Evolutionary conservation across 495 filamentous ascomycete genomes (phyloP).

Genomic region (Talaromyces adpressus): DNA sequence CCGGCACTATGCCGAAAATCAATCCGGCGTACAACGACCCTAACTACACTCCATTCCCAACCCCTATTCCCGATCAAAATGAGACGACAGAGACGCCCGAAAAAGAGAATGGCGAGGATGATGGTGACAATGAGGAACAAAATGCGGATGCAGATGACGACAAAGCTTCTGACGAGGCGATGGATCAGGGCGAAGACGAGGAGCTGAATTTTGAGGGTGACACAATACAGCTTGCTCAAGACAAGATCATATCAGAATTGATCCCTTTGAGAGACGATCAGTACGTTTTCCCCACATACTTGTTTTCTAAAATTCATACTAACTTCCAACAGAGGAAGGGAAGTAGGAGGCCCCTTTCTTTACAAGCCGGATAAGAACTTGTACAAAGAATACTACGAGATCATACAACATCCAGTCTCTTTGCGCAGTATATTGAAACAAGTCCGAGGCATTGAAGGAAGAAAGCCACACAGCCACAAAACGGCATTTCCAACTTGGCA

Average conservation of each 20-base stretch:
- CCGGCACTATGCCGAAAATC: constrained; percentile 65
- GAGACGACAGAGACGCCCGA: background rate
- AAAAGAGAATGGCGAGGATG: constrained; percentile 15
- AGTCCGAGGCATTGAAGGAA: constrained; percentile 59
- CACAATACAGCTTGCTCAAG: constrained; percentile 72
- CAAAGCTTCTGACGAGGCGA: constrained; percentile 16
- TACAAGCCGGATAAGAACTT: constrained; percentile 25
- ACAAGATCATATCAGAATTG: constrained; percentile 64
- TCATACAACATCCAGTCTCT: constrained; percentile 68
- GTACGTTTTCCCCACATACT: constrained; percentile 29
- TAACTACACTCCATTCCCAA: constrained; percentile 54
- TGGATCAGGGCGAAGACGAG: constrained; percentile 34
- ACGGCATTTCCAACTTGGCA: constrained; percentile 73
- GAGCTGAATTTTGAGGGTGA: constrained; percentile 53
- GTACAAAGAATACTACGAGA: constrained; percentile 61
- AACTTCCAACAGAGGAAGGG: constrained; percentile 18
- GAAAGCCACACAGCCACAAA: constrained; percentile 53
- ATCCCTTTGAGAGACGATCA: constrained; percentile 54
- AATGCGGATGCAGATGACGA: constrained; percentile 21
- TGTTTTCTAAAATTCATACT: constrained; percentile 6
- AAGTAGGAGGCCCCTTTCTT: constrained; percentile 24
- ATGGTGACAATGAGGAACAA: constrained; percentile 25
- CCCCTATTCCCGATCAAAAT: constrained; percentile 45
- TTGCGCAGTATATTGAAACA: constrained; percentile 64
- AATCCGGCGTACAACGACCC: constrained; percentile 64